Evolutionary conservation across 176 grass and related monocot species (phyloP).

Genomic region (Musa acuminata): DNA sequence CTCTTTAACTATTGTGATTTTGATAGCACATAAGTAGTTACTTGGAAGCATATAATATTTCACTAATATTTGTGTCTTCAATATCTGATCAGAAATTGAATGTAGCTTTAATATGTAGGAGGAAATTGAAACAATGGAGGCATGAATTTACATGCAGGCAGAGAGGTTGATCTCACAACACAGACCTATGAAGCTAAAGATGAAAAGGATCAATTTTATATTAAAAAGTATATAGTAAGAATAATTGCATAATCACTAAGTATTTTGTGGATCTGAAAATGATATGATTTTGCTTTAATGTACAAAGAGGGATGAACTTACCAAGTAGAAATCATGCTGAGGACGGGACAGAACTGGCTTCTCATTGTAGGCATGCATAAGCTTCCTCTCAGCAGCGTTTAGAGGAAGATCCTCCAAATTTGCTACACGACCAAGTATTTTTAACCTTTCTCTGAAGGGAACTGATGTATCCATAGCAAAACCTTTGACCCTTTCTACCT

Average conservation of each 20-base stretch:
- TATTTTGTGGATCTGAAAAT: not conserved
- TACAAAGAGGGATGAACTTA: not conserved
- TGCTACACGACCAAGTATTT: slow-evolving; percentile 18
- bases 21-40: no score
- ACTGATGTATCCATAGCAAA: slow-evolving; percentile 14
- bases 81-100: no score
- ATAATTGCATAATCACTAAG: not conserved
- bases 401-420: slow-evolving; percentile 22
- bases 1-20: no score
- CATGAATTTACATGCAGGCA: not conserved
- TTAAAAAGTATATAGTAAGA: no score
- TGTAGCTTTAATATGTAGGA: no score
- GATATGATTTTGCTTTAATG: not conserved
- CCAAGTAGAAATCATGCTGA: slow-evolving; percentile 20
- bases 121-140: not conserved
- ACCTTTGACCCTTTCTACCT: slow-evolving; percentile 6
- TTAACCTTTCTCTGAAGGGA: slow-evolving; percentile 23
- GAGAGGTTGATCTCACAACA: not conserved
- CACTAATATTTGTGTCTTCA: no score
- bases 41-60: no score
- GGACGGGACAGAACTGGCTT: slow-evolving; percentile 19
- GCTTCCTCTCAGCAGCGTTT: slow-evolving; percentile 14
- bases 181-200: not conserved
- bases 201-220: no score
- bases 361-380: slow-evolving; percentile 21